Conservation (phyloP, 352 stramenopile genomes). For the Halophytophthora batemanensis region DNA sequence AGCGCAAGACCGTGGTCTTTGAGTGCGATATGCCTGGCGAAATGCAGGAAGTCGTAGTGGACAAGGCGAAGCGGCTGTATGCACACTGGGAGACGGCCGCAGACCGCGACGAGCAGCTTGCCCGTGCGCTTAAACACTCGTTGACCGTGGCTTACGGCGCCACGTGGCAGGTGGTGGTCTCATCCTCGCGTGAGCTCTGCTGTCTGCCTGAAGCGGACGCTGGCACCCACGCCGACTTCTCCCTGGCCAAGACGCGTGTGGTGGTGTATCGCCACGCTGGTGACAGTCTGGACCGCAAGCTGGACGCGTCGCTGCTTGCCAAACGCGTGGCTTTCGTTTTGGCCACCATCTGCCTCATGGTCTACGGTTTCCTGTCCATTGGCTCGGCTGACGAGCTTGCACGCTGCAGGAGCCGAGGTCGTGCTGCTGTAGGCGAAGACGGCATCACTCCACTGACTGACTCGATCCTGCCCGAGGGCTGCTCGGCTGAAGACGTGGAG, state of each 20-base stretch:
- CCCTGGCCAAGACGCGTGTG: slow-evolving; percentile 50
- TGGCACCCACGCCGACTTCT: slow-evolving; percentile 45
- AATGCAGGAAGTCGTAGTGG: slow-evolving; percentile 36
- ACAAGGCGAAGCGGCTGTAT: slow-evolving; percentile 37
- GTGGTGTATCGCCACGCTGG: slow-evolving; percentile 69
- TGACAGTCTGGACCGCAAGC: slow-evolving; percentile 39
- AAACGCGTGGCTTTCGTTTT: slow-evolving; percentile 59
- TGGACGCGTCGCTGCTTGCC: slow-evolving; percentile 59
- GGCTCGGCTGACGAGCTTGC: slow-evolving; percentile 40
- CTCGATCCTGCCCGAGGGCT: slow-evolving; percentile 30
- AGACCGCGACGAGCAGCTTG: slow-evolving; percentile 46
- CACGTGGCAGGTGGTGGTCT: slow-evolving; percentile 70
- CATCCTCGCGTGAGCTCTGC: slow-evolving; percentile 50
- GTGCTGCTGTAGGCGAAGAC: neutral
- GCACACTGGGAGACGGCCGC: slow-evolving; percentile 31
- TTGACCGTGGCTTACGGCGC: slow-evolving; percentile 59
- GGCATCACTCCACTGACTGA: slow-evolving; percentile 15
- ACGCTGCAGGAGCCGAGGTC: slow-evolving; percentile 27
- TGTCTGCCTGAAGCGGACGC: slow-evolving; percentile 50
- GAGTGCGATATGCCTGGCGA: slow-evolving; percentile 56
- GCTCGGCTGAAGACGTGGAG: slow-evolving; percentile 39
- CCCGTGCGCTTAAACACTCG: slow-evolving; percentile 65
- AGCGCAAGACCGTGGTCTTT: slow-evolving; percentile 48
- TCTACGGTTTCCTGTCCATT: slow-evolving; percentile 61
- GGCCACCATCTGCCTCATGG: slow-evolving; percentile 52